Base-by-base conservation (phyloP, 257 asterid species). In the Fraxinus excelsior region DNA sequence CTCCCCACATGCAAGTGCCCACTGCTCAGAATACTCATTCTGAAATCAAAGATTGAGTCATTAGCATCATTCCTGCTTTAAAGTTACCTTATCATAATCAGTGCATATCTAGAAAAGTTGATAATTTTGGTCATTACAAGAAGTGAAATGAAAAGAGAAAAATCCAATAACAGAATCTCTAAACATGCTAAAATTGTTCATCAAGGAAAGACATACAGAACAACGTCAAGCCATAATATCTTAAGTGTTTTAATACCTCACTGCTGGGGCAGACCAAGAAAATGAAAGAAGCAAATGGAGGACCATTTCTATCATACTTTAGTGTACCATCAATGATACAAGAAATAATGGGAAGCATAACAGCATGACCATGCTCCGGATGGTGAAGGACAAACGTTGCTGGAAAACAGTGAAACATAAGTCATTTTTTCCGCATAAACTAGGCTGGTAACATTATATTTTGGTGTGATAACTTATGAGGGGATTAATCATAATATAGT, bases 1-100 rank as follows among this genome's bases (percentile, higher is more conserved):
- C 82, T 96, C 99, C 79, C 99, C 98, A 82, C 99, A 96, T 80
- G 98, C 98, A 78, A 96, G 94, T 81, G 99, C 99, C 99, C 99
- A 96, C 85, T 96, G 98, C 83, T 96, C 99, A 40, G 98, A 96
- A 81, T 93, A 91, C 78, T 89, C 99, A 31, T 86, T 91, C 99
- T 96, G 94, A 71, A 83, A 79, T 77, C 62, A 73, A 44, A 49
- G 74, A 84, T 77, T 28, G 70, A 76, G 75, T 71, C 53, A 76
- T 71, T 60, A 74, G 73, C 28, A 9, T 80, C 76, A 86, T 71
- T 73, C 38, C 73, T 82, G 77, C 72, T 83, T 58, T 34, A 53
- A 49, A 51, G 21, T 51, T 51, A n/a, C 64, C 23, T 28, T 23
- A 58, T 21, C 18, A 62, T 14, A 26, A 62, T 26, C 0, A 9